phyloP scores from a whole-genome alignment of 2,329 filamentous ascomycete species.

The Zalaria sp. region DNA sequence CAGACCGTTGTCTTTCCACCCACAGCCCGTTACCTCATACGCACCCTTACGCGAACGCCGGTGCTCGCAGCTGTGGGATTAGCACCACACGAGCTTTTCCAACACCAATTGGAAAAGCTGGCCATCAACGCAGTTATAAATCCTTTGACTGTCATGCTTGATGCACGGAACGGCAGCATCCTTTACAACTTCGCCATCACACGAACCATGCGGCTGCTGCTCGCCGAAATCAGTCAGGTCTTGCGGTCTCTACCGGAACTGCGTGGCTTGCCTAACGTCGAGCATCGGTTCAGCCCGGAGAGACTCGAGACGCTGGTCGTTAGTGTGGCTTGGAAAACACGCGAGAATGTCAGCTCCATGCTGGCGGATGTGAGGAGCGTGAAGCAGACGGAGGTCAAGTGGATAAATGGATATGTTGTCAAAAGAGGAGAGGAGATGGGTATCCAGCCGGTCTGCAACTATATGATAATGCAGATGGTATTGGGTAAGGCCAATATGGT shows the following conservation, averaged over 20 bases:
- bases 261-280: constrained; percentile 43
- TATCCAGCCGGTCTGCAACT: constrained; percentile 58
- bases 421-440: constrained; percentile 57
- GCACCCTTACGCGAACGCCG: constrained; percentile 47
- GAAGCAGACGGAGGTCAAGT: constrained; percentile 59
- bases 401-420: constrained; percentile 79
- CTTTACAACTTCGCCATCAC: constrained; percentile 52
- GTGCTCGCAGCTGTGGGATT: constrained; percentile 47
- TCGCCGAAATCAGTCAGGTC: constrained; percentile 61
- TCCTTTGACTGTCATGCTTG: constrained; percentile 65
- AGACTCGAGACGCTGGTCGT: constrained; percentile 48
- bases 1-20: constrained; percentile 20
- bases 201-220: constrained; percentile 53
- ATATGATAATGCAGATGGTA: constrained; percentile 57
- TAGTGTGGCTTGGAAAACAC: constrained; percentile 39
- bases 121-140: constrained; percentile 66
- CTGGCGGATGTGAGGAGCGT: constrained; percentile 49
- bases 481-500: constrained; percentile 49
- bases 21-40: constrained; percentile 46
- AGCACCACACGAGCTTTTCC: constrained; percentile 47
- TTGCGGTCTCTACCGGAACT: constrained; percentile 64
- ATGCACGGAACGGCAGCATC: constrained; percentile 60
- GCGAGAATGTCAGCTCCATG: constrained; percentile 51
- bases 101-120: constrained; percentile 64
- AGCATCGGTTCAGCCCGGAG: constrained; percentile 43